Percentiles rank a stretch among this genome's conserved stretches.
These are phyloP conservation scores for Chalciporus chontae DNA, from an alignment of 768 basidiomycete genomes.

Conservation along the genomic window DNA sequence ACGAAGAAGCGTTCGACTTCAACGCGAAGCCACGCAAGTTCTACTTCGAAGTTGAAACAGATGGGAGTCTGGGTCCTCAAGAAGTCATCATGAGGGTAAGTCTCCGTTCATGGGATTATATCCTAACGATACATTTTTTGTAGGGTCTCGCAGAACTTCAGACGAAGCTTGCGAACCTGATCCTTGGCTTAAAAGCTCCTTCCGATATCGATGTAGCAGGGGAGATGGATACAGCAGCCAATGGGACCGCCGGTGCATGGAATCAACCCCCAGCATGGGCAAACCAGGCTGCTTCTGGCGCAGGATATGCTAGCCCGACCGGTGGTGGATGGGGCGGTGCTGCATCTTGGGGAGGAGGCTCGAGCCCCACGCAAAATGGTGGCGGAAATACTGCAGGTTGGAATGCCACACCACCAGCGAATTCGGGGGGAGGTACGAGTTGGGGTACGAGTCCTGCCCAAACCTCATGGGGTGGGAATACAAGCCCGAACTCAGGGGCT, in stretches of 20 bases:
- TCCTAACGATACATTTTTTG: not conserved
- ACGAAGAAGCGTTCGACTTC: slow-evolving; percentile 85
- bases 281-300: slow-evolving; percentile 29
- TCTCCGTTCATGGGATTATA: no score
- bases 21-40: slow-evolving; percentile 85
- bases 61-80: slow-evolving; percentile 84
- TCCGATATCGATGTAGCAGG: slow-evolving; percentile 52
- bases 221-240: slow-evolving; percentile 33
- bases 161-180: slow-evolving; percentile 75
- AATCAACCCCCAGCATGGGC: slow-evolving; percentile 23
- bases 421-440: slow-evolving; percentile 20
- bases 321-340: slow-evolving; percentile 29
- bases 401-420: slow-evolving; percentile 26
- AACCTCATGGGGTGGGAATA: slow-evolving; percentile 36
- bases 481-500: slow-evolving; percentile 28
- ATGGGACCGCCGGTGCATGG: slow-evolving; percentile 23
- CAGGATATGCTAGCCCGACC: slow-evolving; percentile 30
- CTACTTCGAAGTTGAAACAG: slow-evolving; percentile 93
- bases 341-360: slow-evolving; percentile 22
- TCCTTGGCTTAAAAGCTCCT: slow-evolving; percentile 66
- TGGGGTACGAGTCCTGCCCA: slow-evolving; percentile 34
- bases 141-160: slow-evolving; percentile 79
- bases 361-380: slow-evolving; percentile 26
- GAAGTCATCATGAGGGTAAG: slow-evolving; percentile 83
- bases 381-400: slow-evolving; percentile 19